Evolutionary conservation across 2,329 filamentous ascomycete genomes (phyloP).

Genomic region (Alternaria consortialis): DNA sequence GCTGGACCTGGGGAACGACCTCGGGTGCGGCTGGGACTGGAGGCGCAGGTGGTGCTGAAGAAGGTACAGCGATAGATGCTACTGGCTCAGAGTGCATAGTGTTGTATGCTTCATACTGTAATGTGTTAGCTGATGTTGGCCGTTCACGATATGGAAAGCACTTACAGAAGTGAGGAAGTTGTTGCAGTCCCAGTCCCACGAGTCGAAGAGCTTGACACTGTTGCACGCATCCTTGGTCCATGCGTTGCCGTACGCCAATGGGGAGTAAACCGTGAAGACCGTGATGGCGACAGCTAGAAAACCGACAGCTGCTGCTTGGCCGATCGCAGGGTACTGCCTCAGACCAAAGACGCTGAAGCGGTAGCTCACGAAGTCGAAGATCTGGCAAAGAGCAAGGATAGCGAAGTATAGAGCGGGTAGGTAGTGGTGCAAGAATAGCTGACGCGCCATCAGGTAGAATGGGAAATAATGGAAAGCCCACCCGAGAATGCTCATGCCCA

Average conservation of each 20-base stretch:
- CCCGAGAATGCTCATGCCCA: slow-evolving; percentile 86
- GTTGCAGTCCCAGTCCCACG: slow-evolving; percentile 99
- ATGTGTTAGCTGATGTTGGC: slow-evolving; percentile 15
- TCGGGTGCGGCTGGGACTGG: slow-evolving; percentile 23
- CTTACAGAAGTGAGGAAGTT: slow-evolving; percentile 88
- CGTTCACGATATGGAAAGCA: slow-evolving; percentile 39
- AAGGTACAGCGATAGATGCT: slow-evolving; percentile 35
- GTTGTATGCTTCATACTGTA: slow-evolving; percentile 46
- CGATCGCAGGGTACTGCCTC: slow-evolving; percentile 74
- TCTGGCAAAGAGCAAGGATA: slow-evolving; percentile 86
- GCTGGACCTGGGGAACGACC: slow-evolving; percentile 17
- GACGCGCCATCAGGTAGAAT: slow-evolving; percentile 97
- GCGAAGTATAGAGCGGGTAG: slow-evolving; percentile 97
- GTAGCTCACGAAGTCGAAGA: slow-evolving; percentile 83
- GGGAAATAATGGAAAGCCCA: slow-evolving; percentile 99
- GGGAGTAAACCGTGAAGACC: slow-evolving; percentile 85
- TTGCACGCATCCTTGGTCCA: slow-evolving; percentile 93
- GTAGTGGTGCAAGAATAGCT: slow-evolving; percentile 98
- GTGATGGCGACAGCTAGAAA: slow-evolving; percentile 79
- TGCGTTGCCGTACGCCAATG: slow-evolving; percentile 88
- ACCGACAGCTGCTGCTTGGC: slow-evolving; percentile 74
- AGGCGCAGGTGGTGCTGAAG: slow-evolving; percentile 36
- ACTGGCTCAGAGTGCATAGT: slow-evolving; percentile 23
- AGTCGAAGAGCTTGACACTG: slow-evolving; percentile 83
- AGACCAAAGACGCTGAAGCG: slow-evolving; percentile 75